Conservation (phyloP, 1,139 yeast genomes). For the Lodderomyces metapsilosis region DNA sequence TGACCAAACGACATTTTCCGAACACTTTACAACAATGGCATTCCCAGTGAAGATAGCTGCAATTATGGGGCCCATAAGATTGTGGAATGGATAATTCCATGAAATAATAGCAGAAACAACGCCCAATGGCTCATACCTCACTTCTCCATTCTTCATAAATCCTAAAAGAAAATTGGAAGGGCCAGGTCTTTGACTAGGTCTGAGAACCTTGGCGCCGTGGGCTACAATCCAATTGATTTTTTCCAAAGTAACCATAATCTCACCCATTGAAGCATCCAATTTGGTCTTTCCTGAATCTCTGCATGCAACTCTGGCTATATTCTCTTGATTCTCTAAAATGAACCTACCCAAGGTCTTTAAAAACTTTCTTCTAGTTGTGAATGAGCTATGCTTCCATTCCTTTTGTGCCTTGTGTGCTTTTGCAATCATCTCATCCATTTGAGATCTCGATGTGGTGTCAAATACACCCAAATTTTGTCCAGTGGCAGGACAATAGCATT, state of each 20-base stretch:
- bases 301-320: constrained; percentile 88
- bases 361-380: constrained; percentile 66
- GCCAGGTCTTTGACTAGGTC: constrained; percentile 78
- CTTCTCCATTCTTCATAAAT: constrained; percentile 86
- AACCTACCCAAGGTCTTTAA: constrained; percentile 69
- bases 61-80: constrained; percentile 85
- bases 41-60: constrained; percentile 90
- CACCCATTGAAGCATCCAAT: constrained; percentile 96
- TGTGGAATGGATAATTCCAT: constrained; percentile 97
- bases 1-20: constrained; percentile 96
- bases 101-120: constrained; percentile 90
- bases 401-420: constrained; percentile 59
- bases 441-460: constrained; percentile 58
- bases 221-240: constrained; percentile 85
- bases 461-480: constrained; percentile 82
- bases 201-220: constrained; percentile 72
- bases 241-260: constrained; percentile 88
- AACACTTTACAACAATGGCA: constrained; percentile 86
- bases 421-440: constrained; percentile 64
- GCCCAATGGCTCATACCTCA: constrained; percentile 86
- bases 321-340: constrained; percentile 78
- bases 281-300: constrained; percentile 95
- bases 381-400: constrained; percentile 55
- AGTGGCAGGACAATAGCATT: constrained; percentile 93
- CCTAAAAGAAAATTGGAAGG: constrained; percentile 71